Evolutionary conservation across 2,329 filamentous ascomycete genomes (phyloP).

Genomic region (Pseudogymnoascus sp.): DNA sequence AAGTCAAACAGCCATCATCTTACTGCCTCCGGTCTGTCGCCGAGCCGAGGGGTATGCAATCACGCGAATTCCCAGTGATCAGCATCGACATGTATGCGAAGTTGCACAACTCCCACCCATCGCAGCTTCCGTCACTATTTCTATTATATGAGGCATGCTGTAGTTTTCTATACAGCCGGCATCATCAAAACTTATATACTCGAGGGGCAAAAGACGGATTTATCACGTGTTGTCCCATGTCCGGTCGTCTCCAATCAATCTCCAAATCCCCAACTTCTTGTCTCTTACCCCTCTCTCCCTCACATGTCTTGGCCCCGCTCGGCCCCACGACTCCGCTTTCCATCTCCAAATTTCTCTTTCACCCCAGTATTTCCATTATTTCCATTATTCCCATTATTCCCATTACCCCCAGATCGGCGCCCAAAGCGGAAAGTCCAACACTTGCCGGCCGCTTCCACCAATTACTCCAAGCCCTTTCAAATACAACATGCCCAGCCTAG

Average conservation of each 20-base stretch:
- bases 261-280: not conserved
- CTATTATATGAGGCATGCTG: not conserved
- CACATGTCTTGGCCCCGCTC: not conserved
- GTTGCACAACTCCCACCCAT: not conserved
- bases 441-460: not conserved
- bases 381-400: not conserved
- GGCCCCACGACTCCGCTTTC: not conserved
- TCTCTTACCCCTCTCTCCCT: not conserved
- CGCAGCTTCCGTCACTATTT: not conserved
- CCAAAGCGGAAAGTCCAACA: not conserved
- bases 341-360: not conserved
- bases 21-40: not conserved
- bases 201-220: not conserved
- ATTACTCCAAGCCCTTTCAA: not conserved
- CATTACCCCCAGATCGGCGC: not conserved
- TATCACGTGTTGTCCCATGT: not conserved
- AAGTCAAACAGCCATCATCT: not conserved
- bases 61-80: not conserved
- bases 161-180: not conserved
- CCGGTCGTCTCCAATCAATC: not conserved
- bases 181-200: not conserved
- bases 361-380: not conserved
- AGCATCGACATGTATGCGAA: not conserved
- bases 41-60: not conserved
- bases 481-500: not conserved